Evolutionary conservation across 108 stramenopile species (phyloP), one percentile per base, ranked within the genome.

Genomic region (Bacterosira constricta): DNA sequence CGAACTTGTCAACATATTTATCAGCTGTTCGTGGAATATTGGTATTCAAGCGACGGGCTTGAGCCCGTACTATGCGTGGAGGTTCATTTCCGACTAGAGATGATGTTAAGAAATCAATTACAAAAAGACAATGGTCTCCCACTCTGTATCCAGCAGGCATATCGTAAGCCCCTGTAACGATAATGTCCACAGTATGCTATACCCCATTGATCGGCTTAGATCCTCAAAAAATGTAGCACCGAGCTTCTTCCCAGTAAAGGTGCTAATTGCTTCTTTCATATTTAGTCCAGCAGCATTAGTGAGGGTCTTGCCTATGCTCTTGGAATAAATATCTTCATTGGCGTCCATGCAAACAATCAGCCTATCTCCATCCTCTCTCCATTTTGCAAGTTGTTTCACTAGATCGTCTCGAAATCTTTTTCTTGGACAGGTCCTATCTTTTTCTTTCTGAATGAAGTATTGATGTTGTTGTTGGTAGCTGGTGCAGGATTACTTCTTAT

Each of bases 61-160:
- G 3, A 1, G 32, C 6, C 34, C 36, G 0, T 3, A 52, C 36
- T 8, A 66, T 66, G 50, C n/a, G 35, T 1, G 45, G 44, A 2
- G 32, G 65, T 3, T 11, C 23, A 2, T 13, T 4, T 1, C 65
- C 65, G 2, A 66, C 21, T 1, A 52, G 5, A 4, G 41, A 45
- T 30, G n/a, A 3, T 13, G n/a, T 5, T 3, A 8, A 1, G 11
- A 62, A 23, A 21, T 62, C 64, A 0, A 65, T 4, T 13, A 35
- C 10, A 46, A 66, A 66, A 11, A 52, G 7, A n/a, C 37, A 6
- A 13, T 66, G 65, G 20, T 66, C 65, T 6, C 65, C 65, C 5
- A 66, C 51, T 0, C 50, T 36, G 52, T 29, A 63, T 7, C 62
- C 62, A 3, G 6, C 42, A 1, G 62, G 62, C 25, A 63, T 47